Conservation (phyloP, 163 green algal species). For the Volvox carteri region DNA sequence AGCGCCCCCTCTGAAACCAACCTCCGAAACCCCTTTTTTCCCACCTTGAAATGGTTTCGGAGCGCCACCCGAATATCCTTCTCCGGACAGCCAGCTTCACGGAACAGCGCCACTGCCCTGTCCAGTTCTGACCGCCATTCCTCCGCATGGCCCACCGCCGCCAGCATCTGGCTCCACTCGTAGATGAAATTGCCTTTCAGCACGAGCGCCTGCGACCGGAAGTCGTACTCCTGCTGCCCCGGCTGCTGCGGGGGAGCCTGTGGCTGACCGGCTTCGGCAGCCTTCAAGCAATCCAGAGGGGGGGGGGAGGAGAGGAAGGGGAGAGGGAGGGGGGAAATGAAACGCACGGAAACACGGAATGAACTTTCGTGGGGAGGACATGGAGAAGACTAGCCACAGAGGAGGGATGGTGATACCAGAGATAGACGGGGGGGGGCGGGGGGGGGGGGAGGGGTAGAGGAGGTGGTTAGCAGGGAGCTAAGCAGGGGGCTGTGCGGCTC, state of each 20-base stretch:
- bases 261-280: background rate
- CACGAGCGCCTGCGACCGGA: conserved; percentile 62
- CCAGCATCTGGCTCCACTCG: conserved; percentile 84
- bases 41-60: conserved; percentile 79
- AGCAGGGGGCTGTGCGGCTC: too few relatives aligned
- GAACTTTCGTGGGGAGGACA: too few relatives aligned
- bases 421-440: too few relatives aligned
- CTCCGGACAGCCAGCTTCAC: conserved; percentile 72
- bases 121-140: conserved; percentile 78
- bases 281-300: background rate
- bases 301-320: background rate
- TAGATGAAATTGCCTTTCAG: conserved; percentile 90
- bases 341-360: too few relatives aligned
- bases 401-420: too few relatives aligned
- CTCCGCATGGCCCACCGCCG: conserved; percentile 62
- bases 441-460: too few relatives aligned
- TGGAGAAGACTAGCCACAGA: too few relatives aligned
- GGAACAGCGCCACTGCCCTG: conserved; percentile 80
- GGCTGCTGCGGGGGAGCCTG: background rate
- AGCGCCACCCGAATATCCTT: conserved; percentile 85
- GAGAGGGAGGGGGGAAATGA: background rate
- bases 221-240: conserved; percentile 49
- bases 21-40: too few relatives aligned
- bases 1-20: too few relatives aligned
- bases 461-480: too few relatives aligned